These are phyloP conservation scores for Yamadazyma scolyti DNA, from an alignment of 805 yeast genomes.

Conservation along the genomic window DNA sequence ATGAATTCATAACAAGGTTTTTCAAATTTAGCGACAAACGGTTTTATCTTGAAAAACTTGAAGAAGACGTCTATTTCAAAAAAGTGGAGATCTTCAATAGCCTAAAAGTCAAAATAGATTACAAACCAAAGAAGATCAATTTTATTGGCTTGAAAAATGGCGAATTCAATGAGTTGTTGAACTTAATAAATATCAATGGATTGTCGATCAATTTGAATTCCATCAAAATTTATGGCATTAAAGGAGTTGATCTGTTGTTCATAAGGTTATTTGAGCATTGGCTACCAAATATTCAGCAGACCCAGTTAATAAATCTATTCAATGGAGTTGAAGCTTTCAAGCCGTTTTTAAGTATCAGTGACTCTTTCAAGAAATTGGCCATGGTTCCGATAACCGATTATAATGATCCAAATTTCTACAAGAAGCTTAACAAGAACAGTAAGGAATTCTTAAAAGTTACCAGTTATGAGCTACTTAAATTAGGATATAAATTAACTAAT, in stretches of 20 bases:
- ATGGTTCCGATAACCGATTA: conserved; percentile 74
- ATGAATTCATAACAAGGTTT: conserved; percentile 78
- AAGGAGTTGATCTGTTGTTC: conserved; percentile 66
- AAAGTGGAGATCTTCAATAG: conserved; percentile 55
- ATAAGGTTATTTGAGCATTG: conserved; percentile 61
- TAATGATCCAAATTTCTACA: conserved; percentile 39
- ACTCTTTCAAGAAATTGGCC: conserved; percentile 71
- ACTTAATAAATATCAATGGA: conserved; percentile 84
- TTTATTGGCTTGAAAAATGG: conserved; percentile 84
- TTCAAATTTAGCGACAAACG: conserved; percentile 73
- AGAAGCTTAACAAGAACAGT: conserved; percentile 75
- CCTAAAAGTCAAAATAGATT: conserved; percentile 69
- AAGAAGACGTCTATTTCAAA: conserved; percentile 66
- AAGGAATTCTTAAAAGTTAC: conserved; percentile 71
- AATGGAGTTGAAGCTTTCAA: conserved; percentile 82
- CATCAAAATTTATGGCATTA: conserved; percentile 66
- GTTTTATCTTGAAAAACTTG: conserved; percentile 55
- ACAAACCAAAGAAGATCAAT: conserved; percentile 87
- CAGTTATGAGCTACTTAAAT: conserved; percentile 70
- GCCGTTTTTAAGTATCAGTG: conserved; percentile 72
- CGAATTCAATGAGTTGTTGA: conserved; percentile 79
- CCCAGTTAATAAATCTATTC: conserved; percentile 75
- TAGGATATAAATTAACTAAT: conserved; percentile 82
- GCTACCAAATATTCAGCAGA: conserved; percentile 84
- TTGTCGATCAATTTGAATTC: conserved; percentile 65